A percentile compares a stretch with the other conserved stretches of the same genome.
Conservation (phyloP, 768 basidiomycete species). For the Collybiopsis luxurians region DNA sequence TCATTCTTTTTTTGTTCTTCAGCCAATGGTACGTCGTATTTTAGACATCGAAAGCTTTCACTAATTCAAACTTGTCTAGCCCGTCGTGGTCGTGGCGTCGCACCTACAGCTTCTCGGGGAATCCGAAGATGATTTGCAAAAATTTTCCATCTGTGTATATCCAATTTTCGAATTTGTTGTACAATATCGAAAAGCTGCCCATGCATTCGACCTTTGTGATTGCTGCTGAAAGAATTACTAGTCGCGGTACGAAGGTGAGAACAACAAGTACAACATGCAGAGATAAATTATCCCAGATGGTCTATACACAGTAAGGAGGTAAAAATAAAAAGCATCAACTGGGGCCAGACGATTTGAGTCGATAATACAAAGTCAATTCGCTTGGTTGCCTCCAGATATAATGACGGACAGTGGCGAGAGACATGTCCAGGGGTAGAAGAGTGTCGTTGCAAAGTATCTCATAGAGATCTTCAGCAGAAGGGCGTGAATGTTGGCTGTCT, state of each 20-base stretch:
- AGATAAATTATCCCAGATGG: not conserved
- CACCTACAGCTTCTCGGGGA: conserved; percentile 65
- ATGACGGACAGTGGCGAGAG: conserved; percentile 86
- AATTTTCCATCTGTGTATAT: not conserved
- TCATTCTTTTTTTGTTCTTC: no score
- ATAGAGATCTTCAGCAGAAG: conserved; percentile 63
- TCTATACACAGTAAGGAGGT: not conserved
- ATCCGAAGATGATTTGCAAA: conserved; percentile 64
- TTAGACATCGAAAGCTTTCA: not conserved
- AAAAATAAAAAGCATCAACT: not conserved
- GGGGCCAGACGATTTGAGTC: conserved; percentile 33
- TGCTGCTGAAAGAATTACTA: not conserved
- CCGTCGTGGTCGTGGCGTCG: conserved; percentile 83
- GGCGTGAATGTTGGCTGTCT: conserved; percentile 26
- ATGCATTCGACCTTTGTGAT: not conserved
- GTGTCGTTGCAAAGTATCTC: conserved; percentile 88
- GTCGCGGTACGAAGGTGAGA: not conserved
- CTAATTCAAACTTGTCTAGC: conserved; percentile 41
- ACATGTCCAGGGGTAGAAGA: conserved; percentile 84
- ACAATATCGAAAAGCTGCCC: not conserved
- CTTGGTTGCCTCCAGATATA: conserved; percentile 79
- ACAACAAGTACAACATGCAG: not conserved
- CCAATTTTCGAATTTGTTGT: not conserved
- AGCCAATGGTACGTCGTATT: conserved; percentile 69
- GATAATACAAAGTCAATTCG: conserved; percentile 78